Percentiles rank a stretch among this genome's conserved stretches.
Evolutionary conservation across 2,329 filamentous ascomycete species (phyloP).

Genomic region (Cytospora paraplurivora): DNA sequence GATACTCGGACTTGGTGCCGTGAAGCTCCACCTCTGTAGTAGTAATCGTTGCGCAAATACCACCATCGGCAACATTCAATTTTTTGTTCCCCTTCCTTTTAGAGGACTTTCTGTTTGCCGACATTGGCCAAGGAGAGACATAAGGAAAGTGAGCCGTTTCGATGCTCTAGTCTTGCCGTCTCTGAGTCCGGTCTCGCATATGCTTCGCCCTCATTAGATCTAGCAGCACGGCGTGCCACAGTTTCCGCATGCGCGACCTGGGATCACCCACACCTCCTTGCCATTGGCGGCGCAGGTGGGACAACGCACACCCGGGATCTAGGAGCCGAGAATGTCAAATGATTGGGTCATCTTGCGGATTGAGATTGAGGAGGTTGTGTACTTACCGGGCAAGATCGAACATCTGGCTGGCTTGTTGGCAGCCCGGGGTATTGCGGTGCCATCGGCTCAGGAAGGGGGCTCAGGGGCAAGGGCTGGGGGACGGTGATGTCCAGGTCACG

Average conservation of each 20-base stretch:
- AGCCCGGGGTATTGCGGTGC: slow-evolving; percentile 21
- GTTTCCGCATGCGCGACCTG: slow-evolving; percentile 52
- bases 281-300: slow-evolving; percentile 53
- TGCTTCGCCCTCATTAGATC: slow-evolving; percentile 14
- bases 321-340: slow-evolving; percentile 18
- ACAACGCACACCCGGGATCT: slow-evolving; percentile 55
- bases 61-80: slow-evolving; percentile 19
- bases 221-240: slow-evolving; percentile 50
- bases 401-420: slow-evolving; percentile 18
- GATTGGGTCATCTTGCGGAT: not conserved
- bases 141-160: not conserved
- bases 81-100: not conserved
- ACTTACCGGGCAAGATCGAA: slow-evolving; percentile 31
- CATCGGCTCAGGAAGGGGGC: slow-evolving; percentile 18
- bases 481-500: slow-evolving; percentile 24
- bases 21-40: slow-evolving; percentile 29
- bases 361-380: not conserved
- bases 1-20: slow-evolving; percentile 19
- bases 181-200: slow-evolving; percentile 2
- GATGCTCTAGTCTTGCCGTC: not conserved
- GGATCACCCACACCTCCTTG: slow-evolving; percentile 58
- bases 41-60: slow-evolving; percentile 17
- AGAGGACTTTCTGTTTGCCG: not conserved
- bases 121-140: not conserved
- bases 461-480: slow-evolving; percentile 4